Base-by-base conservation (phyloP, 495 filamentous ascomycete genomes). In the Neurospora discreta region DNA sequence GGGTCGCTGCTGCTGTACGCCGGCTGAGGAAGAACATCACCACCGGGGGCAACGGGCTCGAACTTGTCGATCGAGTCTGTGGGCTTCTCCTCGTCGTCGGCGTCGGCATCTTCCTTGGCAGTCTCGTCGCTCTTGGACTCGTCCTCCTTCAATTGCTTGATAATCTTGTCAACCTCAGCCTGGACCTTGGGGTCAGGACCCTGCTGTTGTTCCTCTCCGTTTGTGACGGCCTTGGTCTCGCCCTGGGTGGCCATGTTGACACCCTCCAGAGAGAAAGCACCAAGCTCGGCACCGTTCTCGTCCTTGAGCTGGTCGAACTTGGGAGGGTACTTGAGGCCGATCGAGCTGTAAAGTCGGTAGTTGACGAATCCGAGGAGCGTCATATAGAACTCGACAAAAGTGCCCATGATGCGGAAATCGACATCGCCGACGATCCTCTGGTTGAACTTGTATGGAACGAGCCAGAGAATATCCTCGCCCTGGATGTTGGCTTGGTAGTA, bases 401-500 rank as follows among this genome's bases (percentile, higher is more conserved):
- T 99, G 52, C 92, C 93, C 95, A 99, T 99, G 79, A 99, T 98
- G 76, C 96, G 86, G 84, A 97, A 98, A 81, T 99, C 95, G 68
- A 99, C 90, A 81, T 98, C 95, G 16, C 90, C 92, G 33, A 94
- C 93, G 39, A 97, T 89, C 73, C 91, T 84, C 83, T 98, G 96
- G 74, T 97, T 97, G 81, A 99, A 99, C 74, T 91, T 90, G 84
- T 99, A 98, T 2, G 95, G 95, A 3, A 97, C 95, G 23, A 99
- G 85, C 95, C 95, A 99, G 78, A 99, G 84, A 69, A 98, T 90
- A 75, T 99, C 95, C 81, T 98, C 95, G n/a, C 95, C 95, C 78
- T 97, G 93, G 68, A 99, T 95, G 67, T 92, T 98, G 9, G 94
- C 96, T 84, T 99, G 96, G 82, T 98, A 99, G 83, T 99, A 99